phyloP scores from a whole-genome alignment of 768 basidiomycete genomes.

The Suillus occidentalis region DNA sequence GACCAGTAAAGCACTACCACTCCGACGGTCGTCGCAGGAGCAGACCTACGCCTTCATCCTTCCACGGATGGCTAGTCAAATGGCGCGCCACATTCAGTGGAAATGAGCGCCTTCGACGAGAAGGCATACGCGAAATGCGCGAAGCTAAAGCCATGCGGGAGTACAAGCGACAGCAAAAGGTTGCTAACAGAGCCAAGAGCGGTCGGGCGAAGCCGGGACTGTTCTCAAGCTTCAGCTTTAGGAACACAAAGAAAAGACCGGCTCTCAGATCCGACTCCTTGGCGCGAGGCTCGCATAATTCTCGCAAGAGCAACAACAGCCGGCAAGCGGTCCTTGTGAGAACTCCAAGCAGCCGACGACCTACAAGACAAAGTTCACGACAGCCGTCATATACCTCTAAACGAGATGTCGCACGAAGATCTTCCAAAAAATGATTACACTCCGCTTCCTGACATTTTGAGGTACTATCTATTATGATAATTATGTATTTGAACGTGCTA shows the following conservation, averaged over 20 bases:
- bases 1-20: conserved; percentile 29
- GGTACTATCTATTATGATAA: conserved; percentile 7
- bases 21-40: conserved; percentile 43
- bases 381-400: conserved; percentile 20
- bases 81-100: conserved; percentile 70
- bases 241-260: conserved; percentile 15
- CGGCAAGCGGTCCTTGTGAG: conserved; percentile 7
- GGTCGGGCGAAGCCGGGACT: conserved; percentile 20
- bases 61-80: conserved; percentile 82
- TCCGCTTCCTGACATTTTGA: background rate
- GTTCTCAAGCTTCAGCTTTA: conserved; percentile 28
- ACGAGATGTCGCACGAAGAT: conserved; percentile 7
- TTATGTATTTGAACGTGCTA: conserved; percentile 4
- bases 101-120: conserved; percentile 57
- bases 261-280: conserved; percentile 12
- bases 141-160: conserved; percentile 44
- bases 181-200: conserved; percentile 18
- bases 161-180: conserved; percentile 27
- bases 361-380: conserved; percentile 18
- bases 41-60: conserved; percentile 51
- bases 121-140: conserved; percentile 73
- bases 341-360: conserved; percentile 16
- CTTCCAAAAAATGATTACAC: background rate
- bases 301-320: conserved; percentile 14
- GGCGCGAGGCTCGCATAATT: conserved; percentile 11